Conservation (phyloP, 129 eudicot species). For the Oenanthe sinensis region DNA sequence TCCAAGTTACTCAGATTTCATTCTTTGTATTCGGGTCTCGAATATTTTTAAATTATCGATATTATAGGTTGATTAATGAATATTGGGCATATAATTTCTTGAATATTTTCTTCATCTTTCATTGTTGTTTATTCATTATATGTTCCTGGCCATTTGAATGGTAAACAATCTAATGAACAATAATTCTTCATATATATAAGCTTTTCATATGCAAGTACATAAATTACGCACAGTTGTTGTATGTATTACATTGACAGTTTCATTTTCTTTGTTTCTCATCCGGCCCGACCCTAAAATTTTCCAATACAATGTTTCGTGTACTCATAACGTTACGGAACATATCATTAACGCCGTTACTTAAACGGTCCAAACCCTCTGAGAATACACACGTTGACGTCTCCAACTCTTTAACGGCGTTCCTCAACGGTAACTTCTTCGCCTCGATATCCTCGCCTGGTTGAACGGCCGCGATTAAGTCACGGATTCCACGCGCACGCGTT, state of each 20-base stretch:
- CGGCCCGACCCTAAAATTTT: conserved; percentile 1
- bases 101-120: background rate
- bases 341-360: conserved; percentile 31
- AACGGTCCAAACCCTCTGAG: conserved; percentile 28
- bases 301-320: conserved; percentile 8
- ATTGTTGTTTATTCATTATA: background rate
- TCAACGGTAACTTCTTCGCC: conserved; percentile 18
- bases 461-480: conserved; percentile 16
- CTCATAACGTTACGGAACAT: conserved; percentile 29
- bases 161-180: background rate
- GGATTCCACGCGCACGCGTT: conserved; percentile 11
- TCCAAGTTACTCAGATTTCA: conserved; percentile 94
- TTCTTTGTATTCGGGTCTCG: conserved; percentile 35
- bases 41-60: too few relatives aligned
- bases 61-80: too few relatives aligned
- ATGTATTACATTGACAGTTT: background rate
- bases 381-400: conserved; percentile 13
- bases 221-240: background rate
- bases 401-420: conserved; percentile 28
- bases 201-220: background rate
- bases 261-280: conserved; percentile 9
- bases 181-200: background rate
- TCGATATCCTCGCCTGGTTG: background rate
- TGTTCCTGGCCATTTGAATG: background rate
- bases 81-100: too few relatives aligned